Evolutionary conservation across 1,284 basidiomycete genomes (phyloP).

Genomic region (Lignosus rhinocerotis): DNA sequence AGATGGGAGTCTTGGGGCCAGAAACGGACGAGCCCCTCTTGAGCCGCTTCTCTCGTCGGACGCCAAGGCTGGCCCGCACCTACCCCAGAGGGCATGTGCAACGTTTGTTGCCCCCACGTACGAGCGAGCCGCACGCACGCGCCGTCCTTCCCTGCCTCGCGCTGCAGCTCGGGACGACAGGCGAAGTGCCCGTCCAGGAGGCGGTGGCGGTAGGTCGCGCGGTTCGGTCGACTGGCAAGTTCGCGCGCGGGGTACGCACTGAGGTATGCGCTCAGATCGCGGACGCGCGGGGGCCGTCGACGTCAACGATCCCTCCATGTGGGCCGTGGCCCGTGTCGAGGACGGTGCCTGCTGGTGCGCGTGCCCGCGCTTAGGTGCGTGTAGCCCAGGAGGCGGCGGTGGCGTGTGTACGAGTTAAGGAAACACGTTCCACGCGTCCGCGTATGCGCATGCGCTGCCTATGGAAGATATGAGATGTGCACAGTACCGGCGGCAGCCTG

Average conservation of each 20-base stretch:
- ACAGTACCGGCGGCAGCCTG: too few species aligned
- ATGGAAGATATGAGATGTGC: neutral
- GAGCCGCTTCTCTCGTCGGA: neutral
- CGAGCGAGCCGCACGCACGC: neutral
- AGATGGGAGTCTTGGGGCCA: too few species aligned
- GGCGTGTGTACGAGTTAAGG: conserved; percentile 5
- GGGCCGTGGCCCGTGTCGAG: too few species aligned
- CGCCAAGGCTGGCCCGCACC: neutral
- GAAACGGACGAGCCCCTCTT: too few species aligned
- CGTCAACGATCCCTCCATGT: too few species aligned
- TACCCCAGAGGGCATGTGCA: conserved; percentile 5
- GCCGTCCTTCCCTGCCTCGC: neutral
- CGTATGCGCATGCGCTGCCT: neutral
- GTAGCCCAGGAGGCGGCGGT: conserved; percentile 14
- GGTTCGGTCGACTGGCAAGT: too few species aligned
- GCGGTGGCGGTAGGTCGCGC: too few species aligned
- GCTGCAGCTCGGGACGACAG: neutral
- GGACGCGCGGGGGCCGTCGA: too few species aligned
- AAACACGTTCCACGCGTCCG: conserved; percentile 3
- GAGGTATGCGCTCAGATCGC: too few species aligned
- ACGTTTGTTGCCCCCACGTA: conserved; percentile 5
- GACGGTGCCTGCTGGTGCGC: neutral
- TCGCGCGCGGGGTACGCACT: too few species aligned
- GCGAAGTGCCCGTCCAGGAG: too few species aligned
- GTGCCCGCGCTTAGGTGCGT: conserved; percentile 3